Base-by-base conservation (phyloP, 768 basidiomycete genomes). In the Lactifluus echinatus region DNA sequence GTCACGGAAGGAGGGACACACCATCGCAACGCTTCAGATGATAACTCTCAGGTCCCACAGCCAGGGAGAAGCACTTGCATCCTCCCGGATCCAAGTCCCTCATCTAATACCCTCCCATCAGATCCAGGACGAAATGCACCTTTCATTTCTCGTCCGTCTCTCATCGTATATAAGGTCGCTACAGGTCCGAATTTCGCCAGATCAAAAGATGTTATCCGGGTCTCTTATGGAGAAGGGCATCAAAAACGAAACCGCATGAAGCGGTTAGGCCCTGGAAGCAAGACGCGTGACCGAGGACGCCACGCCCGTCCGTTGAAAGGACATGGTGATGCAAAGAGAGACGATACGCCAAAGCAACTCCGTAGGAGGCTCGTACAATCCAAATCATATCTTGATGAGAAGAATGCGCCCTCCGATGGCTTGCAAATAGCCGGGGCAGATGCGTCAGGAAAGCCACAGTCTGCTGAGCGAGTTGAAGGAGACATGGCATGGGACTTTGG, bases 401-500 rank as follows among this genome's bases (percentile, higher is more conserved):
- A 31, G 39, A 6, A 8, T 28, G 14, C 17, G 3, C 17, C 43
- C 11, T 33, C 46, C 17, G 33, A n/a, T 15, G 51, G 46, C 36
- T 7, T n/a, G 31, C 28, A 29, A 42, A 45, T 15, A 14, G 42
- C 26, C 8, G 42, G 45, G 7, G 37, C 29, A 8, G 24, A 19
- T 19, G 8, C 7, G 39, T 19, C 21, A n/a, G 26, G 33, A 36
- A 36, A 29, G 5, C 21, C 29, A 17, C 34, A 24, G 8, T 47
- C 53, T 34, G 53, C 57, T 37, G 53, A 59, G 34, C 57, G 57
- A 28, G 24, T 55, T n/a, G 57, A 59, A 24, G 57, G 57, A 17
- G 57, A 59, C 47, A 54, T 59, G 57, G 53, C 48, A 31, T 59
- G 57, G 57, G 48, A 59, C 28, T 59, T 59, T 45, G 57, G 57